Conservation (phyloP, 768 basidiomycete species). For the Infundibulicybe gibba region DNA sequence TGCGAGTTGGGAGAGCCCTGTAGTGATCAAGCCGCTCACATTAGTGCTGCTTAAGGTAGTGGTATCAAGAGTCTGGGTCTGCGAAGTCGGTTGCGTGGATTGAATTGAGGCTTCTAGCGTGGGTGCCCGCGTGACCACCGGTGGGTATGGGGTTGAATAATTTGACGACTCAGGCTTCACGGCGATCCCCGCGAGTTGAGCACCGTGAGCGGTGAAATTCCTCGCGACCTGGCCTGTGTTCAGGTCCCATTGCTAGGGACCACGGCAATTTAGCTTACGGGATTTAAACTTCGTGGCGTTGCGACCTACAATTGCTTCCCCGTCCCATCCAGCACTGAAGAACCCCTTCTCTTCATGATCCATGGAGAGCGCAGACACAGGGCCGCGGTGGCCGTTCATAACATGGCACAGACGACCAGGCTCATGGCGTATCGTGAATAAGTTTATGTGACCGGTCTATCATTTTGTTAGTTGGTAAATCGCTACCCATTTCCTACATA, state of each 20-base stretch:
- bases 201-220: conserved; percentile 75
- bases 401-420: conserved; percentile 76
- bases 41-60: conserved; percentile 14
- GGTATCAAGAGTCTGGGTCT: conserved; percentile 3
- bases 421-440: conserved; percentile 91
- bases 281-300: background rate
- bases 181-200: conserved; percentile 80
- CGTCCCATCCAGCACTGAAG: conserved; percentile 95
- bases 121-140: conserved; percentile 2
- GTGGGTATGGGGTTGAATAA: conserved; percentile 23
- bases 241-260: conserved; percentile 91
- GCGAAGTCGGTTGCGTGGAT: conserved; percentile 3
- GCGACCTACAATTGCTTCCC: conserved; percentile 71
- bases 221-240: conserved; percentile 82
- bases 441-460: conserved; percentile 86
- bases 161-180: conserved; percentile 59
- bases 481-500: conserved; percentile 31
- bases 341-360: conserved; percentile 80
- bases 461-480: too few relatives aligned
- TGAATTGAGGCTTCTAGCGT: background rate
- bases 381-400: conserved; percentile 72
- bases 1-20: conserved; percentile 3
- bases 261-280: conserved; percentile 7
- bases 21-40: background rate
- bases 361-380: conserved; percentile 83